A percentile compares a stretch with the other conserved stretches of the same genome.
Conservation (phyloP, 2,329 filamentous ascomycete species). For the Juglanconis juglandina region DNA sequence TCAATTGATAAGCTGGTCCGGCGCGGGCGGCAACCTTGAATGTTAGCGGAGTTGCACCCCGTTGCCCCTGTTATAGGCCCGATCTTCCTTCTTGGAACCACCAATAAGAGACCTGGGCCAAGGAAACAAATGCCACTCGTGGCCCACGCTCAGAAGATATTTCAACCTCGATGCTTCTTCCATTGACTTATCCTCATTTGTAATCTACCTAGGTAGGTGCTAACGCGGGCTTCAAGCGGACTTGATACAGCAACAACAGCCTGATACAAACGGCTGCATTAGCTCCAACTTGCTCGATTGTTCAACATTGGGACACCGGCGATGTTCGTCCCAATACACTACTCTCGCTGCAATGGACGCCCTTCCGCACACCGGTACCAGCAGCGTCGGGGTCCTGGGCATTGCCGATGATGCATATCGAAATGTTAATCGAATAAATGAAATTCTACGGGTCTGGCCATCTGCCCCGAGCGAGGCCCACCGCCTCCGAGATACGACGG, state of each 20-base stretch:
- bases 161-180: too few species aligned
- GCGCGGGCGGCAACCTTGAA: too few species aligned
- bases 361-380: not conserved
- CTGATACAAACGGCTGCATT: not conserved
- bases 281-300: not conserved
- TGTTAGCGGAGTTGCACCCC: too few species aligned
- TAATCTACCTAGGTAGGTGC: too few species aligned
- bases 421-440: not conserved
- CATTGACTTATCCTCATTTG: too few species aligned
- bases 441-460: not conserved
- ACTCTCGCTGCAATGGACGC: not conserved
- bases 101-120: too few species aligned
- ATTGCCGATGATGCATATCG: not conserved
- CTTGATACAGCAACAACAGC: not conserved
- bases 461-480: not conserved
- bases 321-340: not conserved
- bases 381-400: not conserved
- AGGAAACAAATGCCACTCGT: too few species aligned
- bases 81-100: too few species aligned
- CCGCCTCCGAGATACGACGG: not conserved
- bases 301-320: not conserved
- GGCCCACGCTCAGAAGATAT: too few species aligned
- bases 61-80: too few species aligned
- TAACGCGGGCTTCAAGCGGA: too few species aligned
- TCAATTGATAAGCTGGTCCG: too few species aligned